A percentile compares a stretch with the other conserved stretches of the same genome.
These are phyloP conservation scores for Setomelanomma holmii DNA, from an alignment of 2,329 filamentous ascomycete species.

Conservation along the genomic window DNA sequence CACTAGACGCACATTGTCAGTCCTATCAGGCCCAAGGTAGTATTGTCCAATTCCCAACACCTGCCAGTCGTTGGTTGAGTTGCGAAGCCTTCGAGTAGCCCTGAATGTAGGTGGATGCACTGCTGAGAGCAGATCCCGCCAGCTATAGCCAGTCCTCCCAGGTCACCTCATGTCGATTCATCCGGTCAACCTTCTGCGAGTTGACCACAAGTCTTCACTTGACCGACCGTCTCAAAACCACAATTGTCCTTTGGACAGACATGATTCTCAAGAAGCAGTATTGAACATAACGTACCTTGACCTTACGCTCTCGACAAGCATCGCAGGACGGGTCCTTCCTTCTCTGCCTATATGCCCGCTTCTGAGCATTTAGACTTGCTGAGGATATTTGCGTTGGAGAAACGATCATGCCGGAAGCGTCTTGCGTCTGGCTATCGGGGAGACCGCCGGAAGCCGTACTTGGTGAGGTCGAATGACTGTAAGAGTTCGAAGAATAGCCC, in stretches of 20 bases:
- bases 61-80: no score
- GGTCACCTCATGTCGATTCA: no score
- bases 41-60: no score
- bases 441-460: slow-evolving; percentile 44
- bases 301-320: slow-evolving; percentile 85
- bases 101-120: no score
- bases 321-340: slow-evolving; percentile 98
- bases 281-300: slow-evolving; percentile 58
- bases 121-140: no score
- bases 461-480: slow-evolving; percentile 46
- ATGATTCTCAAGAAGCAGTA: not conserved
- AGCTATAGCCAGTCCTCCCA: no score
- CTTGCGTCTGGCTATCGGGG: slow-evolving; percentile 37
- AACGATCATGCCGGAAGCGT: slow-evolving; percentile 49
- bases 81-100: no score
- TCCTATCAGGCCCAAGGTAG: no score
- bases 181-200: no score
- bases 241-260: no score
- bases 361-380: slow-evolving; percentile 74
- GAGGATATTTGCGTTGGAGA: slow-evolving; percentile 52
- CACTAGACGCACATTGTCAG: slow-evolving; percentile 62
- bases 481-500: slow-evolving; percentile 37
- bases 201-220: no score
- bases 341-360: slow-evolving; percentile 91
- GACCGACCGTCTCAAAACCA: no score